phyloP scores from a whole-genome alignment of 2,329 filamentous ascomycete species.

The Trichoderma cornu-damae region DNA sequence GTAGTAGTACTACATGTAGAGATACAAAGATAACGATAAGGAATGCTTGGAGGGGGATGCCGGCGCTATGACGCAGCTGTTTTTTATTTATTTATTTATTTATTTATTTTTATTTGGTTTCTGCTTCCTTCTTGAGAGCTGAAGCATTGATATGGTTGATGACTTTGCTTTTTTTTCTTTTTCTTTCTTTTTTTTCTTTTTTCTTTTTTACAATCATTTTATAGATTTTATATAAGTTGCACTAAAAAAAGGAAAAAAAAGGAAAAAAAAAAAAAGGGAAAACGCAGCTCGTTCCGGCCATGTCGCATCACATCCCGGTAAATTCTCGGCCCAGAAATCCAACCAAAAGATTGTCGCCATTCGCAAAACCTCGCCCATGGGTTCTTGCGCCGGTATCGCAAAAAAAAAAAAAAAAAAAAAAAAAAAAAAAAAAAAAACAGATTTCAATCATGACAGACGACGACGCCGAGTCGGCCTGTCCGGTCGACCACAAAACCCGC shows the following conservation, averaged over 20 bases:
- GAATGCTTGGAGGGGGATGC: not conserved
- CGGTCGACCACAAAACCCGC: slow-evolving; percentile 85
- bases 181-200: not conserved
- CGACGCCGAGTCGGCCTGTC: slow-evolving; percentile 52
- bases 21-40: slow-evolving; percentile 11
- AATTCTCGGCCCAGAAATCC: slow-evolving; percentile 19
- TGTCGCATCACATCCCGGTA: not conserved
- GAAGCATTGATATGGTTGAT: no score
- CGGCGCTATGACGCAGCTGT: slow-evolving; percentile 4
- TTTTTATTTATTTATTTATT: not conserved
- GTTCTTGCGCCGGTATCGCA: not conserved
- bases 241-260: no score
- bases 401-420: no score
- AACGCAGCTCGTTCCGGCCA: not conserved
- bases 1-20: no score
- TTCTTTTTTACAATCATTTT: no score
- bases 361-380: no score
- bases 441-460: slow-evolving; percentile 27
- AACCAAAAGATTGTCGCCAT: slow-evolving; percentile 14
- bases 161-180: not conserved
- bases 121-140: no score
- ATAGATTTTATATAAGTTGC: no score
- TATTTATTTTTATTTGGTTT: not conserved
- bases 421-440: no score
- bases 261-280: no score